Conservation (phyloP, 2,329 filamentous ascomycete genomes). For the Penicillium sp. region DNA sequence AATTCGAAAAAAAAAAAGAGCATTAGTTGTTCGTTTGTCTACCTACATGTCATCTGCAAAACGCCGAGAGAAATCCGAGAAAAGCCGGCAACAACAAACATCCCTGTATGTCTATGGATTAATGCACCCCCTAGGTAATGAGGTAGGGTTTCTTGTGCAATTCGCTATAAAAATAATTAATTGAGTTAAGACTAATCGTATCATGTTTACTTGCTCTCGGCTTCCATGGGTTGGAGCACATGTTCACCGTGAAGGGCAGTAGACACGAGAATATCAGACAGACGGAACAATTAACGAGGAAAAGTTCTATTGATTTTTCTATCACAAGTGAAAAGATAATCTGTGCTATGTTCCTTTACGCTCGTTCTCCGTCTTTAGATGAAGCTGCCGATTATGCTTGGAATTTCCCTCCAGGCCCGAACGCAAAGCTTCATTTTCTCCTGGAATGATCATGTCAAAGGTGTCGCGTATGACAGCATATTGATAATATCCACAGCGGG, state of each 20-base stretch:
- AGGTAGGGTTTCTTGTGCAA: no score
- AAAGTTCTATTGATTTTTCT: no score
- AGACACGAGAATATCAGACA: no score
- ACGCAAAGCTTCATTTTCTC: constrained; percentile 41
- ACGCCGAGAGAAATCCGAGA: not conserved
- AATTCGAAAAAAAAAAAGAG: no score
- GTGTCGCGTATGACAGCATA: constrained; percentile 54
- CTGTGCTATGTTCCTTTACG: not conserved
- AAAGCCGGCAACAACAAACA: not conserved
- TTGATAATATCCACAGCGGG: constrained; percentile 58
- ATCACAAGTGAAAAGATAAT: no score
- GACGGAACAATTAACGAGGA: no score
- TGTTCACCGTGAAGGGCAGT: no score
- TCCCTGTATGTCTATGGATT: not conserved
- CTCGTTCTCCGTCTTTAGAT: not conserved
- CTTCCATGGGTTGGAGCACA: no score
- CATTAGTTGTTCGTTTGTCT: no score
- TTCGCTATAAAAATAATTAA: no score
- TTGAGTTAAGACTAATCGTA: no score
- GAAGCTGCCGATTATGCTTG: constrained; percentile 17
- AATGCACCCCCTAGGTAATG: not conserved
- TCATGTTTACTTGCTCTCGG: no score
- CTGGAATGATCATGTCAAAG: constrained; percentile 51
- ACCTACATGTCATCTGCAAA: not conserved
- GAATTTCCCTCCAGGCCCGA: constrained; percentile 39